Evolutionary conservation across 2,329 filamentous ascomycete genomes (phyloP).

Genomic region (Anthostomella pinea): DNA sequence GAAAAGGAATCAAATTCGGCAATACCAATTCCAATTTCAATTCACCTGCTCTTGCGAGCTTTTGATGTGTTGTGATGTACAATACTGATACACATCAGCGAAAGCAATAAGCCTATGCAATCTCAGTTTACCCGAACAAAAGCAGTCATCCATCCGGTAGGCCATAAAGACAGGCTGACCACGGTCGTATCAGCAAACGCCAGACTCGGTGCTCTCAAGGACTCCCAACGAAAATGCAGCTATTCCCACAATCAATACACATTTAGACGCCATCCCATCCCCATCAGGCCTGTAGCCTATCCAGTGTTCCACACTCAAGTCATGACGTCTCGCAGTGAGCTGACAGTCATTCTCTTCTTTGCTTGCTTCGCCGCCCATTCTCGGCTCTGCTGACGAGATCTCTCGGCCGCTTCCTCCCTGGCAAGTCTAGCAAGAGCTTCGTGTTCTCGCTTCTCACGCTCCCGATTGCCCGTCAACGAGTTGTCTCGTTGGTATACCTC

Average conservation of each 20-base stretch:
- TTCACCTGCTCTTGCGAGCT: too few relatives aligned
- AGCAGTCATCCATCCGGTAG: conserved; percentile 4
- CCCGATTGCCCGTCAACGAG: conserved; percentile 43
- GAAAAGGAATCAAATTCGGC: too few relatives aligned
- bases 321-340: conserved; percentile 23
- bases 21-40: too few relatives aligned
- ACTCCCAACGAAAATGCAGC: conserved; percentile 16
- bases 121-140: conserved; percentile 6
- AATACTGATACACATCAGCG: too few relatives aligned
- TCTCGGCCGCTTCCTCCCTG: conserved; percentile 59
- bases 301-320: conserved; percentile 7
- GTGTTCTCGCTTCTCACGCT: conserved; percentile 52
- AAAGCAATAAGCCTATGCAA: background rate
- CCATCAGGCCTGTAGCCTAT: too few relatives aligned
- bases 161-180: conserved; percentile 7
- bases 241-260: conserved; percentile 20
- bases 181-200: conserved; percentile 14
- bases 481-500: conserved; percentile 55
- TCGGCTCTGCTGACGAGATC: conserved; percentile 55
- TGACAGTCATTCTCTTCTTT: conserved; percentile 34
- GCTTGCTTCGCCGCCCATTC: conserved; percentile 62
- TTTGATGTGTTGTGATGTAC: too few relatives aligned
- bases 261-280: too few relatives aligned
- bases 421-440: conserved; percentile 53
- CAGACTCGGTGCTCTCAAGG: conserved; percentile 15